Percentiles rank a stretch among this genome's conserved stretches.
These are phyloP conservation scores for Biscogniauxia sp. DNA, from an alignment of 2,329 filamentous ascomycete species.

Conservation along the genomic window DNA sequence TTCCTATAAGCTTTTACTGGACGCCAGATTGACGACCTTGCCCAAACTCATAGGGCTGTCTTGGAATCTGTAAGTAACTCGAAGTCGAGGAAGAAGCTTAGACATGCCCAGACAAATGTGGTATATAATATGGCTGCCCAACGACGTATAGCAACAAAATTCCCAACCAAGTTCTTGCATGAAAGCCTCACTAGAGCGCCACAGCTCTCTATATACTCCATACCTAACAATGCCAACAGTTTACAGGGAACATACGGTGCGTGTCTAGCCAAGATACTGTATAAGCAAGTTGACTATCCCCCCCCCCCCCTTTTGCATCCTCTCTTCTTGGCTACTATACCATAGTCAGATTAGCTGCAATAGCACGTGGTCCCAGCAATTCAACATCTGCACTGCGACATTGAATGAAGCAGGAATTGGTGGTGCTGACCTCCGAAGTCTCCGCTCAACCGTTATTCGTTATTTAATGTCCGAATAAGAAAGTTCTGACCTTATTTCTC, in stretches of 20 bases:
- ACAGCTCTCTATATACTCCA: background rate
- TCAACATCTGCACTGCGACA: background rate
- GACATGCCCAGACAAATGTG: too few species aligned
- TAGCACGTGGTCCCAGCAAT: background rate
- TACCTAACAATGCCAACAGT: background rate
- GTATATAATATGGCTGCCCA: too few species aligned
- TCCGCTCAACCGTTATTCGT: background rate
- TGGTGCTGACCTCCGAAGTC: background rate
- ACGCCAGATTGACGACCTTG: too few species aligned
- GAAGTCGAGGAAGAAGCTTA: too few species aligned
- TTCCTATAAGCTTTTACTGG: too few species aligned
- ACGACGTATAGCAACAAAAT: too few species aligned
- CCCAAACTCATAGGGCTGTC: too few species aligned
- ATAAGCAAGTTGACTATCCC: background rate
- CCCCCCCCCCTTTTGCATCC: background rate
- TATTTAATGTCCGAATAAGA: too few species aligned
- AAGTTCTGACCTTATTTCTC: too few species aligned
- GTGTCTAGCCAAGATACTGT: background rate
- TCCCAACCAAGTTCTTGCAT: too few species aligned
- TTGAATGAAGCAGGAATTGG: background rate
- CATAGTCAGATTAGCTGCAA: background rate
- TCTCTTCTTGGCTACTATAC: background rate
- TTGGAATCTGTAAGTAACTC: too few species aligned
- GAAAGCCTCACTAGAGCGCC: background rate
- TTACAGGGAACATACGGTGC: background rate